Percentiles rank a stretch among this genome's conserved stretches.
Conservation (phyloP, 306 rosid species). For the Argentina anserina region DNA sequence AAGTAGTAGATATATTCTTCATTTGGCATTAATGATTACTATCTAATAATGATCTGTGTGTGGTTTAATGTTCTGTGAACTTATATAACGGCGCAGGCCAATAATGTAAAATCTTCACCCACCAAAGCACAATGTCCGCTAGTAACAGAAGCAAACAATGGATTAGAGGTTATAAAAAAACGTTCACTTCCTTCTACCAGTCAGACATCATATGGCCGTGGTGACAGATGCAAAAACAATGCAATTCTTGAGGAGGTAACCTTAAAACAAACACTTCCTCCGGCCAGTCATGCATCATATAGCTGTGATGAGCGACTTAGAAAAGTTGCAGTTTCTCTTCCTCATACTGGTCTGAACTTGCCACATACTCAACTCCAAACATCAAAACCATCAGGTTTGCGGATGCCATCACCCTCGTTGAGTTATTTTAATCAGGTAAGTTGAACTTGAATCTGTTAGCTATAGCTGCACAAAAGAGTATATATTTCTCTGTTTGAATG, state of each 20-base stretch:
- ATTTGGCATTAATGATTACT: neutral
- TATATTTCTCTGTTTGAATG: conserved; percentile 2
- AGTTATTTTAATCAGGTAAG: conserved; percentile 76
- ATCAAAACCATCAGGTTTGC: conserved; percentile 70
- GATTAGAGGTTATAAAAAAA: conserved; percentile 18
- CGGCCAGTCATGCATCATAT: conserved; percentile 1
- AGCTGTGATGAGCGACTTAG: conserved; percentile 14
- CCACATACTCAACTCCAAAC: conserved; percentile 35
- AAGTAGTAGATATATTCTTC: neutral
- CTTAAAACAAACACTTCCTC: conserved; percentile 13
- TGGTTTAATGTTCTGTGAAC: conserved; percentile 13
- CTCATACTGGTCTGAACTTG: conserved; percentile 33
- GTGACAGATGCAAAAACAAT: conserved; percentile 22
- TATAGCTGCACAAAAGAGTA: conserved; percentile 9
- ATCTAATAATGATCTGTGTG: conserved; percentile 19
- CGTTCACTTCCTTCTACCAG: conserved; percentile 19
- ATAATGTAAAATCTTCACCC: conserved; percentile 30
- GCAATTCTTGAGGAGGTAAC: conserved; percentile 20
- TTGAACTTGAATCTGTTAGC: conserved; percentile 15
- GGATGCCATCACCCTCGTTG: conserved; percentile 96
- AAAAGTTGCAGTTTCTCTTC: conserved; percentile 27
- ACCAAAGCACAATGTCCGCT: conserved; percentile 20
- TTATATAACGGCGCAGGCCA: conserved; percentile 40
- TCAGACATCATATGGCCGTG: conserved; percentile 5
- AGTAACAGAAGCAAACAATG: conserved; percentile 34